phyloP scores from a whole-genome alignment of 306 rosid species.

The Citrullus colocynthis region DNA sequence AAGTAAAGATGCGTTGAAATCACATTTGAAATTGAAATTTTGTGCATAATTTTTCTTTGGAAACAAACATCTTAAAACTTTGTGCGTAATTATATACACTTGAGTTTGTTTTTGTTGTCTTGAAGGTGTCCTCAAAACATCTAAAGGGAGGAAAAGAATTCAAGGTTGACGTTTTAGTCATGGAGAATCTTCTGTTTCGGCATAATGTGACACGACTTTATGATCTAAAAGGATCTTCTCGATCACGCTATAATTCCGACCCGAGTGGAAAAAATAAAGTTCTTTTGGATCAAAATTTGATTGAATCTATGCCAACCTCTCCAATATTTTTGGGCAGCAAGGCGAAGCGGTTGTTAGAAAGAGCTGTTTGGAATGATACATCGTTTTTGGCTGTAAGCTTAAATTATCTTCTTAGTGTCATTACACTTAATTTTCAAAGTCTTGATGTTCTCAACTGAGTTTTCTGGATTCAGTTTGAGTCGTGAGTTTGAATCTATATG shows the following conservation, averaged over 20 bases:
- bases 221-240: conserved; percentile 90
- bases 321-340: conserved; percentile 93
- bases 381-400: conserved; percentile 85
- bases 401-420: conserved; percentile 5
- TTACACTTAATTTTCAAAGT: background rate
- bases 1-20: background rate
- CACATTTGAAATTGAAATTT: background rate
- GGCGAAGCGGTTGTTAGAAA: conserved; percentile 72
- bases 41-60: background rate
- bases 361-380: conserved; percentile 98
- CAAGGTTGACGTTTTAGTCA: conserved; percentile 76
- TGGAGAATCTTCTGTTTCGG: conserved; percentile 90
- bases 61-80: background rate
- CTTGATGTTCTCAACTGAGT: background rate
- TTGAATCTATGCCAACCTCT: conserved; percentile 98
- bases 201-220: conserved; percentile 68
- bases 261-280: conserved; percentile 70
- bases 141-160: conserved; percentile 78
- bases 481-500: background rate
- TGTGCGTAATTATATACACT: background rate
- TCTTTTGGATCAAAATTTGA: conserved; percentile 83
- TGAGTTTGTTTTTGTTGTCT: background rate
- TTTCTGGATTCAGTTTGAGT: background rate
- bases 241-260: conserved; percentile 87
- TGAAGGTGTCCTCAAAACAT: conserved; percentile 71